Base-by-base conservation (phyloP, 495 filamentous ascomycete genomes). In the Pseudomonodictys pantanalensis region DNA sequence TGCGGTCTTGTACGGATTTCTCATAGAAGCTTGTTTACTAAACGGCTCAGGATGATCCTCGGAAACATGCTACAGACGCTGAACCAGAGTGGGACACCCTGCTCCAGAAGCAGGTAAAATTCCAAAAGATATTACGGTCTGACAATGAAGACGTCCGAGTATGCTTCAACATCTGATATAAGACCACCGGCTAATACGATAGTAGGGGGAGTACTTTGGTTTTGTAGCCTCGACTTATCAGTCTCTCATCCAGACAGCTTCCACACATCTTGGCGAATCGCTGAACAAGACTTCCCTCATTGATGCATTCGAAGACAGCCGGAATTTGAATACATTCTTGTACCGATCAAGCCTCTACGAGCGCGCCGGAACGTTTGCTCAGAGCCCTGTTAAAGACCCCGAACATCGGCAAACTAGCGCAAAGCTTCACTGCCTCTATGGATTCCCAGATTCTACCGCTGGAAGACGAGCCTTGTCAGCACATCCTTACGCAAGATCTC, bases 391-490 rank as follows among this genome's bases (percentile, higher is more conserved):
- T 26, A 26, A 38, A 0, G 68, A 52, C 5, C 47, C 47, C 44
- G 69, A 62, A 35, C 60, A 75, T n/a, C 72, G 77, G 20, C 84
- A 86, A 65, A 69, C 74, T 44, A 83, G 80, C 51, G 86, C 85
- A 24, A 82, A 84, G 53, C 71, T 89, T 9, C 85, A 87, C 58
- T 79, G 76, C 38, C 72, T 85, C 24, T 83, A 82, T 60, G 86
- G 84, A 17, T 71, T 77, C 5, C 78, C 83, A 0, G 55, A 78
- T 47, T 74, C 62, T 56, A 22, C 69, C 56, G 46, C 53, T 67
- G 18, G 58, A 67, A 32, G 67, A 53, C 62, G 65, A 22, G 68
- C 53, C 11, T 58, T 63, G 12, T 66, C 59, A 6, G 72, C 75
- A 33, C 79, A 82, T 56, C 78, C 80, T 17, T 81, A 77, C 50